Conservation (phyloP, 148 eudicot genomes). For the Chenopodium album region DNA sequence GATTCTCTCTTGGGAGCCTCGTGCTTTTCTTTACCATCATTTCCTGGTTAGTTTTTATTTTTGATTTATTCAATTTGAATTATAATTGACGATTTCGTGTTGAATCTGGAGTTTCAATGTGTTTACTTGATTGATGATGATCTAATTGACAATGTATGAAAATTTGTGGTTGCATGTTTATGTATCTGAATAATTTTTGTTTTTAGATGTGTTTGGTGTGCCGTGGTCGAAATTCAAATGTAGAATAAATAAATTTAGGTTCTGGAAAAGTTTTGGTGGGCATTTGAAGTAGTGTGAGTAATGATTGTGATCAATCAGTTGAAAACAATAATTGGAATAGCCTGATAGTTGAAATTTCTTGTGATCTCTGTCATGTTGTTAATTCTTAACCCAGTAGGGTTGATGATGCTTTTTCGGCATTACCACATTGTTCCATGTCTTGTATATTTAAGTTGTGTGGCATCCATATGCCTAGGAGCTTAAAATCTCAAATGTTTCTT, state of each 20-base stretch:
- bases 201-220: neutral
- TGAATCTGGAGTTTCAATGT: neutral
- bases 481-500: no score
- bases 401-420: no score
- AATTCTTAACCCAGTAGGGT: no score
- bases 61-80: neutral
- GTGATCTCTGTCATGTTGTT: no score
- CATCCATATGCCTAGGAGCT: no score
- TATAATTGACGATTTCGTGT: neutral
- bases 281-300: neutral
- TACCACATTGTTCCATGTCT: no score
- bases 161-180: neutral
- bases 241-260: no score
- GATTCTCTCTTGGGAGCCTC: constrained; percentile 88
- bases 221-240: neutral
- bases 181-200: no score
- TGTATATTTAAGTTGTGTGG: no score
- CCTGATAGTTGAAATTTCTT: no score
- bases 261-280: neutral
- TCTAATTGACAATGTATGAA: neutral
- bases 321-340: no score
- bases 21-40: constrained; percentile 74
- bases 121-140: neutral
- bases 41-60: constrained; percentile 59
- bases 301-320: no score